Base-by-base conservation (phyloP, 73 alveolate genomes). In the Uronychia binucleata region DNA sequence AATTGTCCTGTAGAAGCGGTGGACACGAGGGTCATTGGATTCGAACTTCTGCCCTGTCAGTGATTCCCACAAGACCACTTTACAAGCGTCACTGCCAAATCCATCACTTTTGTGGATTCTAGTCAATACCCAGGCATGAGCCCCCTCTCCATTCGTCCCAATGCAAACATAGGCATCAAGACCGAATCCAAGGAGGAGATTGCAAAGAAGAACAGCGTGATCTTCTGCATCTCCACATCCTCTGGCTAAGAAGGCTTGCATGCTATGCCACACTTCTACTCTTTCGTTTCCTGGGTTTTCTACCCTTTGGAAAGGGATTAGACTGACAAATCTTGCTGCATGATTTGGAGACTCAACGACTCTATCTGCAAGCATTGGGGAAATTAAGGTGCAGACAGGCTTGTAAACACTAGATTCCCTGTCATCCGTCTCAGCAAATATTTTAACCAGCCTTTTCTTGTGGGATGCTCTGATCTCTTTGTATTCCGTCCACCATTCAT, bases 151-250 rank as follows among this genome's bases (percentile, higher is more conserved):
- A 77, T 90, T 90, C 11, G 95, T 77, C 25, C 98, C 98, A 33
- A 93, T 34, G 80, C 94, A 89, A 31, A 94, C 89, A 84, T 86
- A 94, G 46, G 96, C 94, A 29, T 94, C 91, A 8, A 94, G 85
- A 0, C 97, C 97, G 74, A 92, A 94, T 0, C 98, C 98, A 8
- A 94, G 75, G 26, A 94, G 91, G 28, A 94, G 78, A 59, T 92
- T 91, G 80, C 97, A 93, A 25, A 94, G 86, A 0, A 94, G 80
- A 1, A 89, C 87, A 75, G 94, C 90, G 81, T 94, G 98, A 46
- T 94, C 98, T 81, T 92, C 98, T 32, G 86, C 77, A 80, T 94
- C 97, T 8, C 98, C 98, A 59, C 91, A 83, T n/a, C 95, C 94
- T 83, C 91, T 32, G 31, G 93, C 31, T 29, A 94, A 57, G 77